Evolutionary conservation across 441 rosid species (phyloP), one percentile per base, ranked within the genome.

Genomic region (Codiaeum variegatum): DNA sequence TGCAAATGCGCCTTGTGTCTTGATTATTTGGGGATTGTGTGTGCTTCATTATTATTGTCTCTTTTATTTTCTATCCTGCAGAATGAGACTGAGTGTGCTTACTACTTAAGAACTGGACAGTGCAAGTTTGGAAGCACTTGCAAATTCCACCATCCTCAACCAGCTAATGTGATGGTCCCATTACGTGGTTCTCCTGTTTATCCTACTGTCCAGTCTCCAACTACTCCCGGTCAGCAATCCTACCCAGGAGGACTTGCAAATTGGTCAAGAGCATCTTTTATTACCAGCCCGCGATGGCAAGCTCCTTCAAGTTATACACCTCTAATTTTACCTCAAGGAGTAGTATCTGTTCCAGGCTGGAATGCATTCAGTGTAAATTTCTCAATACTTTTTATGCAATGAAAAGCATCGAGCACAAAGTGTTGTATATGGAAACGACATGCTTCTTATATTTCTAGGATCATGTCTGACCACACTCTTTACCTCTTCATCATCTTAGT

Each of bases 251-350:
- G 88, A 70, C 79, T 88, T 69, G 61, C 90, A 70, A 86, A 85
- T 80, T 94, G 99, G 99, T 86, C 99, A 34, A 86, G 99, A 78
- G 85, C 94, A 71, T 91, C 99, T 68, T 93, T 84, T 79, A 84
- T 95, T 77, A 86, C 97, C 55, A 95, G 90, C 78, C 99, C 98
- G 61, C 89, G 98, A 31, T 95, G 98, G 99, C 99, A 95, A 83
- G 96, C 88, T 66, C 98, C 98, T 66, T 93, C 98, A 54, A 88
- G 86, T 72, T 95, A 85, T 51, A 73, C 99, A 8, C 88, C 99
- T 47, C 72, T 95, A 67, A 85, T 95, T 80, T 77, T 93, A 70
- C 94, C 98, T 76, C 99, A 93, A 77, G 99, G 98, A 73, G 82
- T 95, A 79, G 91, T 91, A 38, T 86, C 99, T 4, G 91, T 95